phyloP scores from a whole-genome alignment of 139 green algal species.

The Closterium sp. region DNA sequence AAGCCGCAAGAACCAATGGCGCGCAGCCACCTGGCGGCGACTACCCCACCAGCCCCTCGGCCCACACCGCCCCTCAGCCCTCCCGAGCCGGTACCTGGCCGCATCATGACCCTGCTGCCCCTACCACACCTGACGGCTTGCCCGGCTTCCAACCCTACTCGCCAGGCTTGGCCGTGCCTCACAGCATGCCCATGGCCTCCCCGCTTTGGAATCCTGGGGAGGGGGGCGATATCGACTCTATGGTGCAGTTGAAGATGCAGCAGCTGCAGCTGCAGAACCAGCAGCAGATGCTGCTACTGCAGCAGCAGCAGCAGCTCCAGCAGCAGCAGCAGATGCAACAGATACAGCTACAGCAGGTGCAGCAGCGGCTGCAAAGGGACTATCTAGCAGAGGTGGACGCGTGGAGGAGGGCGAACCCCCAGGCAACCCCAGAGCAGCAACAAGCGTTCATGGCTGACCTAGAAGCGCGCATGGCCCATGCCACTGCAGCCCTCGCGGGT shows the following conservation, averaged over 20 bases:
- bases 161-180: not conserved
- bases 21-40: not conserved
- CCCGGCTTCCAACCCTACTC: not conserved
- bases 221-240: not conserved
- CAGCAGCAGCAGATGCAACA: not conserved
- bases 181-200: not conserved
- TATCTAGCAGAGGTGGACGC: conserved; percentile 22
- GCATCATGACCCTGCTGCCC: not conserved
- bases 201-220: not conserved
- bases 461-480: not conserved
- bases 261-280: not conserved
- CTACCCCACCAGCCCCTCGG: not conserved
- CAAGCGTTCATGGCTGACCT: conserved; percentile 13
- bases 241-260: not conserved
- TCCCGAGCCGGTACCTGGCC: not conserved
- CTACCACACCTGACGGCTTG: not conserved
- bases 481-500: conserved; percentile 10
- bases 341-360: not conserved
- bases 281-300: not conserved
- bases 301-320: not conserved
- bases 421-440: conserved; percentile 5
- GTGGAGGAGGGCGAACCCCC: conserved; percentile 3
- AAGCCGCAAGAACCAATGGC: not conserved
- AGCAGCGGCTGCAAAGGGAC: not conserved
- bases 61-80: not conserved